Conservation (phyloP, 768 basidiomycete genomes). For the Tylopilus felleus region DNA sequence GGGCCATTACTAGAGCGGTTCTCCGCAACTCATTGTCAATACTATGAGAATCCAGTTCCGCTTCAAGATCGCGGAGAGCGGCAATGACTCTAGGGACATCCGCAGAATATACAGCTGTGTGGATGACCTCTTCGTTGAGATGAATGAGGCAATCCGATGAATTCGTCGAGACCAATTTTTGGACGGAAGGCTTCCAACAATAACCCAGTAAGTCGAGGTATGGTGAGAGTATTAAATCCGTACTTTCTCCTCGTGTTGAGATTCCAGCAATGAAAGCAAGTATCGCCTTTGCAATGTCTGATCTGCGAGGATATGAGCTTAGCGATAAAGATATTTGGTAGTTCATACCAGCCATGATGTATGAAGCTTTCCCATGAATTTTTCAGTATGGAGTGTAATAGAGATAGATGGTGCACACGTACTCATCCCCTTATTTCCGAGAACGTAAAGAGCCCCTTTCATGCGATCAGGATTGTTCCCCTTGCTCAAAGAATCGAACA, state of each 20-base stretch:
- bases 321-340: background rate
- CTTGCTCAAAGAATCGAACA: conserved; percentile 60
- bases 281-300: conserved; percentile 54
- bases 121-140: conserved; percentile 61
- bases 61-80: conserved; percentile 46
- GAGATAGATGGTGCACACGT: conserved; percentile 17
- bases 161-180: conserved; percentile 35
- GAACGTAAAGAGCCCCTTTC: conserved; percentile 88
- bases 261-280: conserved; percentile 61
- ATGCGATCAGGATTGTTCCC: conserved; percentile 89
- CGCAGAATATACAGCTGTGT: conserved; percentile 58
- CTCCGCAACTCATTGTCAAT: conserved; percentile 42
- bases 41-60: conserved; percentile 46
- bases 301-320: conserved; percentile 39
- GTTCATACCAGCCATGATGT: conserved; percentile 63
- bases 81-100: conserved; percentile 44
- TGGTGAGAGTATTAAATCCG: conserved; percentile 11
- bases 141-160: conserved; percentile 58
- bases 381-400: conserved; percentile 6
- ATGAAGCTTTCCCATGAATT: conserved; percentile 45
- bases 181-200: conserved; percentile 14
- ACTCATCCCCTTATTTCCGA: conserved; percentile 73
- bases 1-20: conserved; percentile 42
- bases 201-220: conserved; percentile 49
- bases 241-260: conserved; percentile 86